Percentiles rank a stretch among this genome's conserved stretches.
These are phyloP conservation scores for Alternaria hordeiaustralica DNA, from an alignment of 2,329 filamentous ascomycete species.

Conservation along the genomic window DNA sequence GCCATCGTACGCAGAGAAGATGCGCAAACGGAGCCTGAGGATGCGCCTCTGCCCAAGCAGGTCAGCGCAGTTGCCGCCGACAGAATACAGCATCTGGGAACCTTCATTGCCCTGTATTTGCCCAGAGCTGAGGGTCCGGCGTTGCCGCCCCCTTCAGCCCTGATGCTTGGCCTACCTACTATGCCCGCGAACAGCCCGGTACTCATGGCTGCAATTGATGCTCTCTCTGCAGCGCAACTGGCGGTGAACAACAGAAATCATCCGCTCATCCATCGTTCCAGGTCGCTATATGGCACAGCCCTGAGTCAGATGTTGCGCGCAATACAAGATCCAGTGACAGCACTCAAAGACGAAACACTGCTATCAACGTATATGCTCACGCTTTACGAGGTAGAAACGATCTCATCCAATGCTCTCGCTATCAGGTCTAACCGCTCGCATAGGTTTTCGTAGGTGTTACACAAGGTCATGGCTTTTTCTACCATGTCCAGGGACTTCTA, in stretches of 20 bases:
- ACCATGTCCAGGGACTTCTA: slow-evolving; percentile 45
- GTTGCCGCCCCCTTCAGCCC: slow-evolving; percentile 44
- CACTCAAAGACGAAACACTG: slow-evolving; percentile 43
- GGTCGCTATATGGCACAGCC: slow-evolving; percentile 45
- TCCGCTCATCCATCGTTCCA: slow-evolving; percentile 40
- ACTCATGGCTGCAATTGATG: slow-evolving; percentile 41
- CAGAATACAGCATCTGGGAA: slow-evolving; percentile 43
- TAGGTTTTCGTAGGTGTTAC: slow-evolving; percentile 46
- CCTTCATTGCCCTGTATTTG: slow-evolving; percentile 42
- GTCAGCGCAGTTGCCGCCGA: slow-evolving; percentile 45
- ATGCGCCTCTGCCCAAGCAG: slow-evolving; percentile 34
- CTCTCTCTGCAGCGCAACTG: slow-evolving; percentile 44
- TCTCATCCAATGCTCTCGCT: background rate
- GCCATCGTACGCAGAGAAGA: slow-evolving; percentile 18
- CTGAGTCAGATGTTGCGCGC: slow-evolving; percentile 40
- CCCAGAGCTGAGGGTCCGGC: slow-evolving; percentile 36
- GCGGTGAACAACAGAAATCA: slow-evolving; percentile 40
- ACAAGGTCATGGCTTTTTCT: slow-evolving; percentile 46
- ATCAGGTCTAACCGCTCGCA: background rate
- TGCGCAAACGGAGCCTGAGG: slow-evolving; percentile 18
- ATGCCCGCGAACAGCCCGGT: slow-evolving; percentile 41
- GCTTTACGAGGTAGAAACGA: slow-evolving; percentile 37
- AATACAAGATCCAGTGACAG: slow-evolving; percentile 35
- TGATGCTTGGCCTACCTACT: slow-evolving; percentile 42
- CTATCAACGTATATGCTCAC: slow-evolving; percentile 45